These are phyloP conservation scores for Colletotrichum melonis DNA, from an alignment of 2,329 filamentous ascomycete genomes.

Conservation along the genomic window DNA sequence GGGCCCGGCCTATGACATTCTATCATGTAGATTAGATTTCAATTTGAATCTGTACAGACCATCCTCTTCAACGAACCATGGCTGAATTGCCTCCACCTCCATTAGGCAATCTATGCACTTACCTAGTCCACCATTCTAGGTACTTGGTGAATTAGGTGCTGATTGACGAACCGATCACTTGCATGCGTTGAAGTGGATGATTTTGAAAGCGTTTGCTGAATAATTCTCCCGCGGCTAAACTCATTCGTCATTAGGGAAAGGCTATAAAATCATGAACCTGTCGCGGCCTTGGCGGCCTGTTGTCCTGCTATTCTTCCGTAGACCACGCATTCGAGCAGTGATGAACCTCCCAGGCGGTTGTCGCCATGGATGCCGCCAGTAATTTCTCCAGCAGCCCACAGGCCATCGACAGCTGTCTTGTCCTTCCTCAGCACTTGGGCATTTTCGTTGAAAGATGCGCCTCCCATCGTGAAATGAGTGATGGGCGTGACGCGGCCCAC, in stretches of 20 bases:
- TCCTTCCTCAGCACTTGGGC: constrained; percentile 59
- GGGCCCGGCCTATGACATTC: constrained; percentile 2
- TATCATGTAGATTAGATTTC: constrained; percentile 11
- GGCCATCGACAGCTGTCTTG: constrained; percentile 57
- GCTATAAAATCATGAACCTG: background rate
- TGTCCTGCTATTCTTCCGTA: constrained; percentile 70
- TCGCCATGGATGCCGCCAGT: constrained; percentile 73
- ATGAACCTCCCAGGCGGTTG: constrained; percentile 71
- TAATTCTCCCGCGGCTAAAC: background rate
- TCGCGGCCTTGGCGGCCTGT: constrained; percentile 50
- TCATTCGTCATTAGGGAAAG: background rate
- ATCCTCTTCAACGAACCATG: background rate
- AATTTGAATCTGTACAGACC: constrained; percentile 1
- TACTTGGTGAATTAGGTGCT: background rate
- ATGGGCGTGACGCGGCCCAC: constrained; percentile 72
- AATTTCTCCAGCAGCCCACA: constrained; percentile 74
- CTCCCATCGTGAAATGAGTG: constrained; percentile 76
- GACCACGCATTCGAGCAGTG: constrained; percentile 71
- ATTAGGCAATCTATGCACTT: background rate
- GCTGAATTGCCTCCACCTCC: background rate
- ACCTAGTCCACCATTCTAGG: background rate
- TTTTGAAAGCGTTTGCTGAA: background rate
- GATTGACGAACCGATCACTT: background rate
- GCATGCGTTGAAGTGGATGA: background rate
- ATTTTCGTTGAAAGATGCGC: constrained; percentile 66